Conservation (phyloP, 108 stramenopile genomes). For the Cylindrotheca closterium region DNA sequence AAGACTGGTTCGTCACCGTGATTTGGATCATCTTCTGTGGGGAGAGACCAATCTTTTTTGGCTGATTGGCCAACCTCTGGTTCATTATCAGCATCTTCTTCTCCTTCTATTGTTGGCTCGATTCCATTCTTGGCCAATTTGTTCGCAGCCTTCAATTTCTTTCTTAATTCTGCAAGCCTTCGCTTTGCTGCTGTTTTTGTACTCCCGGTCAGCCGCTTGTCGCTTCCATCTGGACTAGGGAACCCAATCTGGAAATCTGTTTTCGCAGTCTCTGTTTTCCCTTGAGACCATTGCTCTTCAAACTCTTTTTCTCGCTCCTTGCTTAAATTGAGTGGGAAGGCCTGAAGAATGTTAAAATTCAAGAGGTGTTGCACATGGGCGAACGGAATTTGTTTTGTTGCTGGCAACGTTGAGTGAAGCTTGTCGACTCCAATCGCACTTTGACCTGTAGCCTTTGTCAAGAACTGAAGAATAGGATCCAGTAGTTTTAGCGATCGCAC, state of each 20-base stretch:
- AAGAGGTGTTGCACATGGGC: conserved; percentile 31
- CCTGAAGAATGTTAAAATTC: conserved; percentile 44
- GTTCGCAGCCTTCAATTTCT: conserved; percentile 36
- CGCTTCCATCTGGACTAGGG: conserved; percentile 47
- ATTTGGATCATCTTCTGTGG: conserved; percentile 5
- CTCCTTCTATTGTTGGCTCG: background rate
- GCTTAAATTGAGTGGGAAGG: conserved; percentile 16
- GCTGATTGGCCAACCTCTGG: background rate
- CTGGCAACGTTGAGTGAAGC: conserved; percentile 47
- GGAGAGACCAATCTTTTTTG: conserved; percentile 10
- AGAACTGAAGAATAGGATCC: conserved; percentile 76
- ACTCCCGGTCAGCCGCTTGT: conserved; percentile 55
- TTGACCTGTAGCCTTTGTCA: conserved; percentile 74
- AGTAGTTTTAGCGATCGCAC: conserved; percentile 25
- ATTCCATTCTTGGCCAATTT: background rate
- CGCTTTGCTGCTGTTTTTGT: conserved; percentile 77
- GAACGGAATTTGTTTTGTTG: conserved; percentile 4
- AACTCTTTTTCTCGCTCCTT: conserved; percentile 5
- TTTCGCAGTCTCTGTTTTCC: conserved; percentile 2
- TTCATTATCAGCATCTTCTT: background rate
- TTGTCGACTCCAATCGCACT: conserved; percentile 52
- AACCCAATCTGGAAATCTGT: conserved; percentile 47
- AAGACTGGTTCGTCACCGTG: conserved; percentile 6
- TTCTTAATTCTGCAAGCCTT: conserved; percentile 60
- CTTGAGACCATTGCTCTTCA: conserved; percentile 15